phyloP scores from a whole-genome alignment of 441 rosid genomes.

The Flueggea neowawraea region DNA sequence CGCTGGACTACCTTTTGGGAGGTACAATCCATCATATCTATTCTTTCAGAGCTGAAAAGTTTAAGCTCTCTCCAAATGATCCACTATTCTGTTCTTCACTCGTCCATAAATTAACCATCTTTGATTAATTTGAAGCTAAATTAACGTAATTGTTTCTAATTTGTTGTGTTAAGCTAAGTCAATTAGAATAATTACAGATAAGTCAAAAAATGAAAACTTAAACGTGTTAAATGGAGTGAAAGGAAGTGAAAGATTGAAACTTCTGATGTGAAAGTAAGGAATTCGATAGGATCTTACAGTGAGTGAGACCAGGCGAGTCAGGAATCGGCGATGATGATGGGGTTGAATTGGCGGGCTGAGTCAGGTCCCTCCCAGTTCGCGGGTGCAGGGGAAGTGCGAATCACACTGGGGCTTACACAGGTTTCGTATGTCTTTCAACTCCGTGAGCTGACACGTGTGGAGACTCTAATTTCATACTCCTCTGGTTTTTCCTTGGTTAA shows the following conservation, averaged over 20 bases:
- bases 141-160: no score
- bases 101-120: no score
- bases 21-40: no score
- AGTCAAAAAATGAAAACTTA: no score
- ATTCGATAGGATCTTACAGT: conserved; percentile 25
- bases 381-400: conserved; percentile 23
- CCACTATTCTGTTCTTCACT: no score
- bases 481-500: neutral
- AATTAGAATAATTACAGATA: no score
- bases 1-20: no score
- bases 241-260: conserved; percentile 1
- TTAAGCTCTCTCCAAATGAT: no score
- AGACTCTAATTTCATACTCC: neutral
- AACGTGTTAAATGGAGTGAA: neutral
- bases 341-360: conserved; percentile 13
- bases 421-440: conserved; percentile 22
- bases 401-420: conserved; percentile 31
- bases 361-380: conserved; percentile 25
- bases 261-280: neutral
- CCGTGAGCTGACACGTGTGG: conserved; percentile 34
- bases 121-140: no score
- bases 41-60: no score
- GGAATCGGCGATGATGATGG: conserved; percentile 9
- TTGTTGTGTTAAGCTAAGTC: no score
- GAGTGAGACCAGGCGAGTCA: conserved; percentile 12